phyloP scores from a whole-genome alignment of 2,329 filamentous ascomycete species.

The Xylariaceae sp. region DNA sequence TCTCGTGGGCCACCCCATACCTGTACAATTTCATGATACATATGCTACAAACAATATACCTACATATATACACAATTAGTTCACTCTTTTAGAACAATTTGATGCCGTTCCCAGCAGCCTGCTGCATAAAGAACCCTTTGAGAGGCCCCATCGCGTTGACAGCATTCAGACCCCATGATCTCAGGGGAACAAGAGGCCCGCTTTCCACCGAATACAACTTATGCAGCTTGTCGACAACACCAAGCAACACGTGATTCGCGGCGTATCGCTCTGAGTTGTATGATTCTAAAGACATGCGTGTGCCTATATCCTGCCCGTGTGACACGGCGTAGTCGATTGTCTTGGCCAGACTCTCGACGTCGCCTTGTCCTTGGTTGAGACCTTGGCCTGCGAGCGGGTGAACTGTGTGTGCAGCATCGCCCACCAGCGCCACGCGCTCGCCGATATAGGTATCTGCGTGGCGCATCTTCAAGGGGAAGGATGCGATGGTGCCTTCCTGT shows the following conservation, averaged over 20 bases:
- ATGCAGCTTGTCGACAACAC: slow-evolving; percentile 87
- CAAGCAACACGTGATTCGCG: slow-evolving; percentile 80
- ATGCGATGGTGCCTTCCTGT: slow-evolving; percentile 81
- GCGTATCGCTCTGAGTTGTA: slow-evolving; percentile 85
- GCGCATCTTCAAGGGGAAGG: slow-evolving; percentile 88
- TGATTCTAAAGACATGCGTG: slow-evolving; percentile 75
- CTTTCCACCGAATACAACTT: slow-evolving; percentile 85
- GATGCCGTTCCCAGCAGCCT: slow-evolving; percentile 62
- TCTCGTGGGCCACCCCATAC: background rate
- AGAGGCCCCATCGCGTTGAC: slow-evolving; percentile 77
- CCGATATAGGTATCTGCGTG: slow-evolving; percentile 94
- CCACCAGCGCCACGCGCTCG: slow-evolving; percentile 88
- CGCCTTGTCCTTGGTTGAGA: slow-evolving; percentile 89
- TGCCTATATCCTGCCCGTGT: slow-evolving; percentile 88
- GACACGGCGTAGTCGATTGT: slow-evolving; percentile 78
- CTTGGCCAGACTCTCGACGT: slow-evolving; percentile 79
- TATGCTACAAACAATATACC: slow-evolving; percentile 2
- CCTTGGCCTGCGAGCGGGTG: slow-evolving; percentile 95
- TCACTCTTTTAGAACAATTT: slow-evolving; percentile 33
- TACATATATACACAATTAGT: slow-evolving; percentile 3
- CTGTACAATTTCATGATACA: slow-evolving; percentile 17
- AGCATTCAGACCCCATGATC: slow-evolving; percentile 77
- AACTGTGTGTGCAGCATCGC: slow-evolving; percentile 93
- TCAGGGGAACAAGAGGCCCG: slow-evolving; percentile 79
- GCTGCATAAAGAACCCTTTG: slow-evolving; percentile 87